Evolutionary conservation across 441 rosid genomes (phyloP), one percentile per base, ranked within the genome.

Genomic region (Bruguiera hainesii): DNA sequence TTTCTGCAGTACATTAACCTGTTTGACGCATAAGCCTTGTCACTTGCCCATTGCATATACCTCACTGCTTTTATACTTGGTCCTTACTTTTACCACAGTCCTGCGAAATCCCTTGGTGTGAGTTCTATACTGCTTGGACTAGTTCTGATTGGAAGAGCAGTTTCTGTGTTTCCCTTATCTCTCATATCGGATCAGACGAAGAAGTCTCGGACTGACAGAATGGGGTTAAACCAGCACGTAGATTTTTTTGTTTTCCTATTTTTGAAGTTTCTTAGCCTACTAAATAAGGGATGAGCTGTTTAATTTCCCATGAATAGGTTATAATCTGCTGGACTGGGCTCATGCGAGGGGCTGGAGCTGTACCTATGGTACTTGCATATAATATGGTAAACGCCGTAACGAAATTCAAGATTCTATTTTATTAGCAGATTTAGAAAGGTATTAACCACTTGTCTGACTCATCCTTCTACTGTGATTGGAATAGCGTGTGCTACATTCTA

Each of bases 261-360:
- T 37, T 31, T 57, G 26, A 35, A 3, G 26, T 35, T 49, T 66
- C 51, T 66, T 21, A 28, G 25, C 48, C 16, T 20, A 28, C 30
- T 68, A n/a, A 62, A 68, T 56, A 51, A 63, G 28, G 31, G 26
- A 53, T 28, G 30, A 63, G 18, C 16, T 33, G 16, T 42, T 67
- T 4, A 59, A 35, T 69, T 30, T 62, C 7, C 28, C 71, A 31
- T 65, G 48, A 75, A 71, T 87, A 89, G 96, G 65, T 89, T 68
- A 83, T 87, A 30, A 91, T 94, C 72, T 94, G 99, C 97, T 91
- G 99, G 99, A 96, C 99, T 28, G 98, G 99, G 75, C 86, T 94
- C 37, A 90, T 89, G 96, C 89, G 98, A 46, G 99, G 99, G 56
- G 96, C 33, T 31, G 33, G 33, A 31, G 33, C 99, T 42, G 99